phyloP scores from a whole-genome alignment of 129 eudicot species.

The Tanacetum coccineum region DNA sequence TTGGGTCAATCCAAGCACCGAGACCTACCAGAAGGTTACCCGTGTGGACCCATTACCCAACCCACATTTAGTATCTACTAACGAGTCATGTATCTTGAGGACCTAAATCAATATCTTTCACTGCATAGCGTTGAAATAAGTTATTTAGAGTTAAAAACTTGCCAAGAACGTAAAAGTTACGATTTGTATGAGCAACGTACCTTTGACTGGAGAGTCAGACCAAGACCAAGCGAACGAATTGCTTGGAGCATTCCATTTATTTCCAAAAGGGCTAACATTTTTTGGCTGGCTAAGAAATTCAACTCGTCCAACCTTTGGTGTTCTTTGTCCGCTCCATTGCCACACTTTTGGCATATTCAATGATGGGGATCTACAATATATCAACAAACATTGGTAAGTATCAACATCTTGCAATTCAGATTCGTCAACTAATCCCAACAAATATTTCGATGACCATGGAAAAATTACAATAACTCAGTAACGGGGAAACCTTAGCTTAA shows the following conservation, averaged over 20 bases:
- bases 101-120: slow-evolving; percentile 3
- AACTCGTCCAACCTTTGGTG: slow-evolving; percentile 37
- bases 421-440: not conserved
- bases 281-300: slow-evolving; percentile 67
- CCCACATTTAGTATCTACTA: not conserved
- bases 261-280: slow-evolving; percentile 33
- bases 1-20: no score
- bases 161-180: not conserved
- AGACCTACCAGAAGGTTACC: not conserved
- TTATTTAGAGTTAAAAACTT: not conserved
- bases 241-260: slow-evolving; percentile 34
- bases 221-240: slow-evolving; percentile 42
- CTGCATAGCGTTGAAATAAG: not conserved
- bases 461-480: not conserved
- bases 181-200: slow-evolving; percentile 23
- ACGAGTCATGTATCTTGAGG: not conserved
- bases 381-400: slow-evolving; percentile 16
- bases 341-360: slow-evolving; percentile 25
- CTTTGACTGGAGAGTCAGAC: slow-evolving; percentile 51
- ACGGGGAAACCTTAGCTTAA: not conserved
- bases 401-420: slow-evolving; percentile 5
- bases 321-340: slow-evolving; percentile 30
- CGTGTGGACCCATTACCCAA: slow-evolving; percentile 5
- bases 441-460: not conserved
- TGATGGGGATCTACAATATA: slow-evolving; percentile 34